Evolutionary conservation across 495 filamentous ascomycete species (phyloP).

Genomic region (Pseudomonodictys pantanalensis): DNA sequence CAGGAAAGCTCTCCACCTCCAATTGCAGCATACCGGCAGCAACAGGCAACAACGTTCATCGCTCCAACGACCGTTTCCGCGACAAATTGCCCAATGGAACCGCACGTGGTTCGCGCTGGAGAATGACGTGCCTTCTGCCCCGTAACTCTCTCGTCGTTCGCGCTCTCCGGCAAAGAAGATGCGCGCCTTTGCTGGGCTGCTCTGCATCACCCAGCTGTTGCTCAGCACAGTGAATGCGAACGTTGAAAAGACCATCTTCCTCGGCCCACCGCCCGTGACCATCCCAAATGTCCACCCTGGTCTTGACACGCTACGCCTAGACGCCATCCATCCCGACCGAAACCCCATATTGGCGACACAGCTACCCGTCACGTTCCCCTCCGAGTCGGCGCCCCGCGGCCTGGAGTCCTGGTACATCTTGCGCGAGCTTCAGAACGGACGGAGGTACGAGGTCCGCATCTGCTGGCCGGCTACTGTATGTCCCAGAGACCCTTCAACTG

Average conservation of each 20-base stretch:
- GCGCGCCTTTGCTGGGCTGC: slow-evolving; percentile 29
- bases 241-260: slow-evolving; percentile 88
- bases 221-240: slow-evolving; percentile 55
- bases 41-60: no score
- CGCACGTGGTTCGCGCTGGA: not conserved
- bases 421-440: slow-evolving; percentile 65
- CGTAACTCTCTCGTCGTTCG: not conserved
- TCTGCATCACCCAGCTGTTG: slow-evolving; percentile 39
- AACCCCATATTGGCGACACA: slow-evolving; percentile 55
- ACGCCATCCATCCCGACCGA: slow-evolving; percentile 56
- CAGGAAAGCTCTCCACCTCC: no score
- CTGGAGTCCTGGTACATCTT: slow-evolving; percentile 78
- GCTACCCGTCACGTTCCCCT: slow-evolving; percentile 66
- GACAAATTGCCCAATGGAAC: slow-evolving; percentile 5
- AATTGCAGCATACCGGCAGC: no score
- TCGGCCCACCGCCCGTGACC: slow-evolving; percentile 57
- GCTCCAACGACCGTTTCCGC: not conserved
- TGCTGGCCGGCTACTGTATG: slow-evolving; percentile 93
- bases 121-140: slow-evolving; percentile 4
- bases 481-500: no score
- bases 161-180: slow-evolving; percentile 27
- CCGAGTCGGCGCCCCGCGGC: slow-evolving; percentile 51
- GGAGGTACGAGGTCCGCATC: slow-evolving; percentile 86
- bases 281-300: slow-evolving; percentile 56
- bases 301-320: slow-evolving; percentile 63